Evolutionary conservation across 139 green algal species (phyloP).

Genomic region (Chlamydomonas schloesseri): DNA sequence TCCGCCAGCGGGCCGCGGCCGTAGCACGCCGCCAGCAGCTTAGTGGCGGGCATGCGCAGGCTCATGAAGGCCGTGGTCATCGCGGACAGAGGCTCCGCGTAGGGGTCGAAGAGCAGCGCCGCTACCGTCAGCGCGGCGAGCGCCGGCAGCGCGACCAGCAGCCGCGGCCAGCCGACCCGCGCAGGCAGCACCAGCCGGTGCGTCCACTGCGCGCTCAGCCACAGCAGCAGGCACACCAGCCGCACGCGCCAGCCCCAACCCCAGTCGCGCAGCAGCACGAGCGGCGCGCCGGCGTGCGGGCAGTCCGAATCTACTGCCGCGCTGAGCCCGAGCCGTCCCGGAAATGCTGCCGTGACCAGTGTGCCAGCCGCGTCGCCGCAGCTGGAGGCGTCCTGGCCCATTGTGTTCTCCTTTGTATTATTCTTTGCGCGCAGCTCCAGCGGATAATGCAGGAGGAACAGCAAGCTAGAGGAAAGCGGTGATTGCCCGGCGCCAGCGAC

Average conservation of each 20-base stretch:
- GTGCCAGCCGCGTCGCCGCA: no score
- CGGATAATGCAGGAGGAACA: no score
- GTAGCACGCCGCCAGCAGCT: slow-evolving; percentile 26
- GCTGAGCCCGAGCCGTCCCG: no score
- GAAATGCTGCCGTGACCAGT: no score
- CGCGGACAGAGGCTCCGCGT: neutral
- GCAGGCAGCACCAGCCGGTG: neutral
- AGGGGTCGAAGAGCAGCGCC: slow-evolving; percentile 25
- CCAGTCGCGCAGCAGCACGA: neutral
- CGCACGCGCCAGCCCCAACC: neutral
- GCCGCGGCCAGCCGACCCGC: neutral
- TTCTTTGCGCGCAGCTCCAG: no score
- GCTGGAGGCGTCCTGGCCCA: no score
- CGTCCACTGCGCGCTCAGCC: neutral
- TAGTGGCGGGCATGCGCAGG: slow-evolving; percentile 14
- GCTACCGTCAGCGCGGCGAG: neutral
- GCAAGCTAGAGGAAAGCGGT: no score
- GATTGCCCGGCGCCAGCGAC: no score
- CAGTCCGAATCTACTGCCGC: no score
- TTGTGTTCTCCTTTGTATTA: no score
- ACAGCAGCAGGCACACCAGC: neutral
- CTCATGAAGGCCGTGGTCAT: slow-evolving; percentile 20
- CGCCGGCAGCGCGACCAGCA: neutral
- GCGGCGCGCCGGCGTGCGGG: neutral
- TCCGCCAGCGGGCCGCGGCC: slow-evolving; percentile 1